These are phyloP conservation scores for Mycena kentingensis DNA, from an alignment of 768 basidiomycete genomes.

Conservation along the genomic window DNA sequence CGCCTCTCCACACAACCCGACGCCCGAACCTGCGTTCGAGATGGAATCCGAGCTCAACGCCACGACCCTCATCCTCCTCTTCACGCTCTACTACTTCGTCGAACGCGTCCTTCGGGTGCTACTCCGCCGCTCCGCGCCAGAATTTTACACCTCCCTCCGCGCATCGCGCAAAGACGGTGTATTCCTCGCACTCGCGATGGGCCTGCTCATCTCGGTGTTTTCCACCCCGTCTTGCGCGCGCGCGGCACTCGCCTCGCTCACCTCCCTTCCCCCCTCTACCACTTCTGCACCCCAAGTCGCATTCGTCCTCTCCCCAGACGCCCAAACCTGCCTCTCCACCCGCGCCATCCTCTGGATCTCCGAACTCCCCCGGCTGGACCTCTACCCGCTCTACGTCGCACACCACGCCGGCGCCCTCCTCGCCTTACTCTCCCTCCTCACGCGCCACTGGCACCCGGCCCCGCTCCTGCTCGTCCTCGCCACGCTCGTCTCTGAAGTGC, in stretches of 20 bases:
- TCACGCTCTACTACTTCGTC: slow-evolving; percentile 24
- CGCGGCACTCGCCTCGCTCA: slow-evolving; percentile 15
- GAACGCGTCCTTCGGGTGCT: slow-evolving; percentile 15
- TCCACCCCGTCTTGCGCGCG: slow-evolving; percentile 23
- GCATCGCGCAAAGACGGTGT: slow-evolving; percentile 22
- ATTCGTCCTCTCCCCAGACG: slow-evolving; percentile 18
- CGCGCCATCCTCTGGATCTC: slow-evolving; percentile 25
- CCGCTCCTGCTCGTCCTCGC: slow-evolving; percentile 18
- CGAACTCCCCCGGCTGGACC: slow-evolving; percentile 24
- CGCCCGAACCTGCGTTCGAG: background rate
- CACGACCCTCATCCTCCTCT: slow-evolving; percentile 19
- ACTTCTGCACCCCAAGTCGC: slow-evolving; percentile 1
- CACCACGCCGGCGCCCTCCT: slow-evolving; percentile 24
- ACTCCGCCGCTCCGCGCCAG: background rate
- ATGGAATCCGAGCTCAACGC: slow-evolving; percentile 18
- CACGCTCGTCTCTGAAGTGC: slow-evolving; percentile 22
- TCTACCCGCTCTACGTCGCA: slow-evolving; percentile 22
- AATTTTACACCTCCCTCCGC: slow-evolving; percentile 17
- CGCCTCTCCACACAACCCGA: background rate
- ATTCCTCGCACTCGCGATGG: slow-evolving; percentile 25
- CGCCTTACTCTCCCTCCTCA: slow-evolving; percentile 22
- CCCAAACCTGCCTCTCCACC: slow-evolving; percentile 21
- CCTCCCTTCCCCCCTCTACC: slow-evolving; percentile 5
- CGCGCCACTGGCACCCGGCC: slow-evolving; percentile 14
- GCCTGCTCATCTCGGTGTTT: slow-evolving; percentile 21